These are phyloP conservation scores for Capsella bursapastoris DNA, from an alignment of 345 rosid genomes.

Conservation along the genomic window DNA sequence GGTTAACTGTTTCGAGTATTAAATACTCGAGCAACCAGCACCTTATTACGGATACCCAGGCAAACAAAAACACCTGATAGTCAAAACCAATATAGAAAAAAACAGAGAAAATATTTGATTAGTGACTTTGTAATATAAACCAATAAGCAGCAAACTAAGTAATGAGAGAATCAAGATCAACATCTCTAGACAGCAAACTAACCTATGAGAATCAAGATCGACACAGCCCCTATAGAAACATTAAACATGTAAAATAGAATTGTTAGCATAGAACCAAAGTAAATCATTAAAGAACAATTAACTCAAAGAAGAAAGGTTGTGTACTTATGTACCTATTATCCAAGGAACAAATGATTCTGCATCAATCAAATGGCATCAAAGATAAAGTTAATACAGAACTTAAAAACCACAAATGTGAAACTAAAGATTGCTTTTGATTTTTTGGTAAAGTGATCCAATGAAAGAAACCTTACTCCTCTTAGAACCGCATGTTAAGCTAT, in stretches of 20 bases:
- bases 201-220: conserved; percentile 2
- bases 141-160: background rate
- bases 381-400: background rate
- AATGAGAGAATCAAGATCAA: background rate
- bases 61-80: background rate
- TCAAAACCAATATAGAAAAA: background rate
- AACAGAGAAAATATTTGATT: background rate
- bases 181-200: background rate
- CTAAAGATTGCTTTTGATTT: background rate
- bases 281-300: background rate
- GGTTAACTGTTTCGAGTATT: too few species aligned
- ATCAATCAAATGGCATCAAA: background rate
- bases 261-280: background rate
- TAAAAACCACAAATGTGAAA: background rate
- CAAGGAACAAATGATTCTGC: background rate
- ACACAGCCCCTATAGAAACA: background rate
- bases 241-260: background rate
- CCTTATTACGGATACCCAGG: background rate
- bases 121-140: background rate
- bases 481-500: background rate
- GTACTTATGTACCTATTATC: background rate
- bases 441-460: background rate
- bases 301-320: background rate
- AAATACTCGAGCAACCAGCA: too few species aligned
- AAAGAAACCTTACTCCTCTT: background rate